A percentile compares a stretch with the other conserved stretches of the same genome.
phyloP scores from a whole-genome alignment of 2,329 filamentous ascomycete species.

The Scedosporium apiospermum region DNA sequence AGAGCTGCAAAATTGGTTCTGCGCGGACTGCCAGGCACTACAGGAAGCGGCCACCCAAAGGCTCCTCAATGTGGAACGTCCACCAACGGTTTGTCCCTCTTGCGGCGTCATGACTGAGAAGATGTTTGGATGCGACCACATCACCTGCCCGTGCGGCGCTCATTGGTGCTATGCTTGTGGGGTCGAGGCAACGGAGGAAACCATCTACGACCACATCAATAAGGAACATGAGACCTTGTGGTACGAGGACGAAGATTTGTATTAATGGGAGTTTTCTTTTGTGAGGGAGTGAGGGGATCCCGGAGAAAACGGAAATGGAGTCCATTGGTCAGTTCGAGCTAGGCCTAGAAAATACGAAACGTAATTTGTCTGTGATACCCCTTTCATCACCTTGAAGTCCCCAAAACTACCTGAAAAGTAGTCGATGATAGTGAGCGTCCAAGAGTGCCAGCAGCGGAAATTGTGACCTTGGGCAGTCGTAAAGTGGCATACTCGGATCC shows the following conservation, averaged over 20 bases:
- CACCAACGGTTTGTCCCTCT: constrained; percentile 23
- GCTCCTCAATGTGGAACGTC: not conserved
- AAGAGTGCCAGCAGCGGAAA: not conserved
- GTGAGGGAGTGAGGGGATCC: not conserved
- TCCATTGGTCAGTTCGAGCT: too few relatives aligned
- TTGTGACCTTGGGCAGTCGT: not conserved
- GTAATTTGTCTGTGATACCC: not conserved
- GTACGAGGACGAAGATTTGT: constrained; percentile 12
- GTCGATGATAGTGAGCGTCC: not conserved
- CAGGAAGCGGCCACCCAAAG: not conserved
- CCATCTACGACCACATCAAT: constrained; percentile 29
- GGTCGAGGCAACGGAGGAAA: constrained; percentile 11
- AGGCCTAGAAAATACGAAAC: not conserved
- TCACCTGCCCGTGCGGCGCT: constrained; percentile 23
- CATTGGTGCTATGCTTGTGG: constrained; percentile 34
- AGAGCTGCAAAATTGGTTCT: constrained; percentile 28
- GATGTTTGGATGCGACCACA: constrained; percentile 28
- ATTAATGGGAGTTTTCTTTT: not conserved
- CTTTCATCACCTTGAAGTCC: not conserved
- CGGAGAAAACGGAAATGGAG: too few relatives aligned
- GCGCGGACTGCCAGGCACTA: constrained; percentile 25
- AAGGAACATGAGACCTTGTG: constrained; percentile 21
- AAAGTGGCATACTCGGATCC: too few relatives aligned
- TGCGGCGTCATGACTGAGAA: constrained; percentile 27
- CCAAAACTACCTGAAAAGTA: not conserved